Base-by-base conservation (phyloP, 768 basidiomycete species). In the Boletales sp. region DNA sequence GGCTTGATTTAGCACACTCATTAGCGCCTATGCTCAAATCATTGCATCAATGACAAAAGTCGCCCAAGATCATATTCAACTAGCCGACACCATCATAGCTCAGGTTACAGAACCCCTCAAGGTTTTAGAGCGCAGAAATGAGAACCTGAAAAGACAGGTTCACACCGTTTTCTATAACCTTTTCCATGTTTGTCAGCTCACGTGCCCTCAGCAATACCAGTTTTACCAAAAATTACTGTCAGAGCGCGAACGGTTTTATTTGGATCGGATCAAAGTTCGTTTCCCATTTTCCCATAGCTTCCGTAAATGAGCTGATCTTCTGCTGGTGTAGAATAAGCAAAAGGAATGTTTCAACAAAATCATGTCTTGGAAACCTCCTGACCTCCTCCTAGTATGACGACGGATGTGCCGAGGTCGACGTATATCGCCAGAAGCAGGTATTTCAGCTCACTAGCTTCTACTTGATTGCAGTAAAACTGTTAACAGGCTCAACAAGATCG, bases 401-500 rank as follows among this genome's bases (percentile, higher is more conserved):
- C 28, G 83, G 89, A 57, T 92, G 90, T 63, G 60, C 62, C 14
- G 88, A 90, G 64, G 79, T 87, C 18, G 87, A 88, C 59, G 65
- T 74, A 18, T 78, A 81, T 59, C 83, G 86, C 43, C 87, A 89
- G 73, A 92, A 90, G 68, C 89, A 91, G 80, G 90, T 60, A 55
- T 46, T 51, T 49, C 42, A 14, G 5, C 46, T 39, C 25, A 12
- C n/a, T 17, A 28, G 40, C 37, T 21, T 42, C 49, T 13, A 34
- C 18, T 35, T 46, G 31, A 44, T 49, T 31, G 18, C 46, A 33
- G 25, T 51, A 49, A 50, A 56, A 48, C 44, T 40, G n/a, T 41
- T 17, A 44, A 21, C 57, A 90, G 87, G 80, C 80, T 38, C 73
- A 73, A 59, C 87, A 89, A 60, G 90, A 92, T 62, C 81, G 77